Evolutionary conservation across 2,329 filamentous ascomycete genomes (phyloP).

Genomic region (Penicillium brevicompactum): DNA sequence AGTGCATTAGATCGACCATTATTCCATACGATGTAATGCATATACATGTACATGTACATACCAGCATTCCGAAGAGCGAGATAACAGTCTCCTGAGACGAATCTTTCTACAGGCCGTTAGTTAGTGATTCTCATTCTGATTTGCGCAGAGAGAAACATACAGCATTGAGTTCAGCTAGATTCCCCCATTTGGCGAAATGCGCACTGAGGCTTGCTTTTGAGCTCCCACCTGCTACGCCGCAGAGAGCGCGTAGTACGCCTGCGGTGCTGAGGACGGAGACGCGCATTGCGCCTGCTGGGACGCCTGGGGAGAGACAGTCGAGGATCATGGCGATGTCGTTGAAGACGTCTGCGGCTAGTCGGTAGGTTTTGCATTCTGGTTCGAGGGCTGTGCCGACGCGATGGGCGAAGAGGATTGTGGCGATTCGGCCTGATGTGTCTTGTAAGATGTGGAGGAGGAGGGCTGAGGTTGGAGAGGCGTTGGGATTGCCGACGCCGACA

Average conservation of each 20-base stretch:
- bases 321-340: conserved; percentile 85
- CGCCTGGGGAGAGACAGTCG: conserved; percentile 77
- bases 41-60: conserved; percentile 40
- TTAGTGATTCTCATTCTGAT: conserved; percentile 8
- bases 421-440: conserved; percentile 76
- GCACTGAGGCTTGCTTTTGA: conserved; percentile 88
- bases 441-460: conserved; percentile 81
- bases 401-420: conserved; percentile 85
- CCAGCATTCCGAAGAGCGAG: conserved; percentile 81
- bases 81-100: conserved; percentile 95
- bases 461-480: conserved; percentile 76
- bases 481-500: conserved; percentile 81
- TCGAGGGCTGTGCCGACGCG: conserved; percentile 79
- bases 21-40: background rate
- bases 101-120: conserved; percentile 62
- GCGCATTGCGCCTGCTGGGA: conserved; percentile 59
- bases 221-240: conserved; percentile 86
- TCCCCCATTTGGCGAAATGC: conserved; percentile 86
- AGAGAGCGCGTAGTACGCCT: conserved; percentile 68
- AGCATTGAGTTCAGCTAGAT: conserved; percentile 90
- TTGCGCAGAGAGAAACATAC: conserved; percentile 43
- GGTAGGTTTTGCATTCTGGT: conserved; percentile 87
- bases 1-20: background rate
- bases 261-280: conserved; percentile 62
- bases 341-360: conserved; percentile 82